Percentiles rank a stretch among this genome's conserved stretches.
phyloP scores from a whole-genome alignment of 169 alveolate species.

The Plasmodium cynomolgi region DNA sequence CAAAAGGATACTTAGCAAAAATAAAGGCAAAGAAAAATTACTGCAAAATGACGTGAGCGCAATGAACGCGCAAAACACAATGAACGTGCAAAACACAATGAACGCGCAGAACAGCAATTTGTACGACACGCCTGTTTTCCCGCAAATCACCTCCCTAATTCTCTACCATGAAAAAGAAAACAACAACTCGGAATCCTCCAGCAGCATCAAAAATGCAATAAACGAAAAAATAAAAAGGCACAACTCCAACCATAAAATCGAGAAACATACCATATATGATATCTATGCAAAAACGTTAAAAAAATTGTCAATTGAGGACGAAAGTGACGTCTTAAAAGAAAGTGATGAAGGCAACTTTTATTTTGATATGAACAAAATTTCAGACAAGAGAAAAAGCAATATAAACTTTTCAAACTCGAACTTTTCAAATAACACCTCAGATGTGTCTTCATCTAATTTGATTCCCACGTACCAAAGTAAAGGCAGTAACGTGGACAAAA shows the following conservation, averaged over 20 bases:
- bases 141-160: slow-evolving; percentile 55
- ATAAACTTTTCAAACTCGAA: slow-evolving; percentile 1
- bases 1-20: slow-evolving; percentile 22
- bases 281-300: slow-evolving; percentile 51
- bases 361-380: not conserved
- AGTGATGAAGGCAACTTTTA: slow-evolving; percentile 13
- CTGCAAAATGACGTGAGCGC: not conserved
- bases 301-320: slow-evolving; percentile 52
- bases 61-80: not conserved
- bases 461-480: slow-evolving; percentile 8
- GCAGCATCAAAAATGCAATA: slow-evolving; percentile 8
- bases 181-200: slow-evolving; percentile 18
- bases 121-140: slow-evolving; percentile 61
- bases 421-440: slow-evolving; percentile 9
- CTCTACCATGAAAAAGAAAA: slow-evolving; percentile 48
- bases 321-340: slow-evolving; percentile 16
- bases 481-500: not conserved
- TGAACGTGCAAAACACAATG: not conserved
- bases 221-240: slow-evolving; percentile 33
- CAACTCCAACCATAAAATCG: slow-evolving; percentile 26
- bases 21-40: slow-evolving; percentile 10
- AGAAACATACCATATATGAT: slow-evolving; percentile 55
- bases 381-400: slow-evolving; percentile 37
- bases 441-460: slow-evolving; percentile 25
- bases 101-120: not conserved